These are phyloP conservation scores for Kondoa malvinella DNA, from an alignment of 768 basidiomycete genomes.

Conservation along the genomic window DNA sequence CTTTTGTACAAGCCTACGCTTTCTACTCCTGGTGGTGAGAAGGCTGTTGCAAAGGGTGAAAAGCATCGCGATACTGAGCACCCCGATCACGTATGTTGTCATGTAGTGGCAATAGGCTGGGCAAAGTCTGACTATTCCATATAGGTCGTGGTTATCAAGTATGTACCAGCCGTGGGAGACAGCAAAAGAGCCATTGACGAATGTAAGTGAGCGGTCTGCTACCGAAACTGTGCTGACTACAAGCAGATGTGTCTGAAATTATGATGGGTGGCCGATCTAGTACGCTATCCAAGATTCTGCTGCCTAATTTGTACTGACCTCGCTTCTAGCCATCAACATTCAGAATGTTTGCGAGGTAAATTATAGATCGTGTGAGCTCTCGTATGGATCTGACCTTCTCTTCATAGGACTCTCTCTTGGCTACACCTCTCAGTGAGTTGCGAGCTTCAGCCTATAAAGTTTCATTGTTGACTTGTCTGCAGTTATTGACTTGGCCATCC, in stretches of 20 bases:
- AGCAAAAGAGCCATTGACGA: conserved; percentile 98
- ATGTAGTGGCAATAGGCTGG: conserved; percentile 19
- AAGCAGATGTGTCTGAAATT: conserved; percentile 69
- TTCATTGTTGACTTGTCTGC: neutral
- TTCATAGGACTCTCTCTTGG: conserved; percentile 91
- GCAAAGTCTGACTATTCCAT: neutral
- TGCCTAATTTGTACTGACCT: too few relatives aligned
- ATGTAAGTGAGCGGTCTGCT: conserved; percentile 31
- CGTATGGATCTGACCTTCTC: conserved; percentile 32
- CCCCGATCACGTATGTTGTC: conserved; percentile 71
- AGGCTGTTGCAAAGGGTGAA: conserved; percentile 29
- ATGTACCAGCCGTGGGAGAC: conserved; percentile 89
- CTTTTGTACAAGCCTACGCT: conserved; percentile 63
- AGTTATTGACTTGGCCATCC: conserved; percentile 73
- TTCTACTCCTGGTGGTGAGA: conserved; percentile 26
- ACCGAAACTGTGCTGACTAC: neutral
- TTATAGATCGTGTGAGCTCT: too few relatives aligned
- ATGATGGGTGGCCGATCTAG: conserved; percentile 85
- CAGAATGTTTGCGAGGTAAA: conserved; percentile 98
- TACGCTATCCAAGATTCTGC: too few relatives aligned
- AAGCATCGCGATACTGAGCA: conserved; percentile 64
- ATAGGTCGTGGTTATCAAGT: conserved; percentile 30
- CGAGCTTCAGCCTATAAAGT: neutral
- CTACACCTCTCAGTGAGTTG: conserved; percentile 56
- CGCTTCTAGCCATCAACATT: conserved; percentile 52